Evolutionary conservation across 106 monocot species (phyloP), one percentile per base, ranked within the genome.

Genomic region (Acanthochlamys bracteata): DNA sequence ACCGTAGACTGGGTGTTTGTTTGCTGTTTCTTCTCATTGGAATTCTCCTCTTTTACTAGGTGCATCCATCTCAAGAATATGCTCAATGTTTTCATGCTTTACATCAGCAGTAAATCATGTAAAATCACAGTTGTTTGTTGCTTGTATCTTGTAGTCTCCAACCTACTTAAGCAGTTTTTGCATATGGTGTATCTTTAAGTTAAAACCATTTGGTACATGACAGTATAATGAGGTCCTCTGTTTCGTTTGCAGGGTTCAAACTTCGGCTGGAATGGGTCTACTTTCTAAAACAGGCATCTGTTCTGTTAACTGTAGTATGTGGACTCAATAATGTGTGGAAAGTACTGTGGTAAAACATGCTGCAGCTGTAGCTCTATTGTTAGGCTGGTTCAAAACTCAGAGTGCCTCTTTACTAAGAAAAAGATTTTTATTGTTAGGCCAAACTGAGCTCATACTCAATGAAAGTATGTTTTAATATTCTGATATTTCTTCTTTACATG

Each of bases 11-110:
- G 41, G 24, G 12, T 20, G 13, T 19, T 67, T 60, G 39, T 42
- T 71, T 21, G 0, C 52, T 59, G 24, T 24, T 67, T 69, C 41
- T 71, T 77, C 80, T 83, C 67, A 83, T 87, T 74, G 56, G 42
- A 65, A 68, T 25, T 74, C 66, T 87, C 33, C 61, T 73, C 24
- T 3, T 68, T 75, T 77, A 58, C 68, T 87, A 83, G 87, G 87
- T 74, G 57, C 69, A 83, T 77, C 80, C 73, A 40, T 73, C 80
- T 77, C 83, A 83, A 77, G 87, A 82, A 71, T 64, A 74, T 87
- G 87, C 74, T 65, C 80, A 79, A 63, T 87, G 82, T 77, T 83
- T 87, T 64, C 87, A 87, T 80, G 87, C 87, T 77, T 76, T 76
- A 66, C 87, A 87, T 77, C 87, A 87, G 71, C 81, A 76, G 61